These are phyloP conservation scores for Wilcoxina mikolae DNA, from an alignment of 495 filamentous ascomycete species.

Conservation along the genomic window DNA sequence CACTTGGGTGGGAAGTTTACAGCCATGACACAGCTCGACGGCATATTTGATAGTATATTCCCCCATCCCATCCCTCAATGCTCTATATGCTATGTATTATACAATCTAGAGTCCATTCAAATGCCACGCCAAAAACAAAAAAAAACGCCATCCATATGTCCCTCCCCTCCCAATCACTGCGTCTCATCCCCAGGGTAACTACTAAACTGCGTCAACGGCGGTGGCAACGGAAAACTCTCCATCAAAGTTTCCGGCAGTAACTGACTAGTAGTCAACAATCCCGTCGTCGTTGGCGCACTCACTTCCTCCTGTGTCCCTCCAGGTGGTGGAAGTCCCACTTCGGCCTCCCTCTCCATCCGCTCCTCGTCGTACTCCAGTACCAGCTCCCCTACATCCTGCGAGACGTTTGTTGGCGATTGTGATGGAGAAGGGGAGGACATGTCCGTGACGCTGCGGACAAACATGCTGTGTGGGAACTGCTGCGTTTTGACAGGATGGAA, in stretches of 20 bases:
- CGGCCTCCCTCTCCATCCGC: background rate
- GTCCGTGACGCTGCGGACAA: background rate
- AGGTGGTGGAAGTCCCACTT: no score
- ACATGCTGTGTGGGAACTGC: background rate
- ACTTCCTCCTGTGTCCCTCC: background rate
- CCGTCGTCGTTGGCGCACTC: background rate
- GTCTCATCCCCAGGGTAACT: slow-evolving; percentile 10
- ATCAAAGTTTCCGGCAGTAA: slow-evolving; percentile 23
- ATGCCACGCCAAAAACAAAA: background rate
- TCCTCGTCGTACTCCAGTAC: background rate
- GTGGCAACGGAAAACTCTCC: slow-evolving; percentile 27
- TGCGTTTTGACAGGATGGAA: background rate
- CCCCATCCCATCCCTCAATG: background rate
- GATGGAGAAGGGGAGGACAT: background rate
- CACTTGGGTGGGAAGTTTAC: no score
- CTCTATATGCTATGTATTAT: background rate
- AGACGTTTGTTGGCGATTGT: background rate
- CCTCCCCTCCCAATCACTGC: slow-evolving; percentile 5
- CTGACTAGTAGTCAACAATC: slow-evolving; percentile 17
- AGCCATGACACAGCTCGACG: no score
- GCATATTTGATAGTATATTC: no score
- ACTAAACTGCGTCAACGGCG: slow-evolving; percentile 16
- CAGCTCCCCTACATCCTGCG: background rate
- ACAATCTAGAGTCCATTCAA: background rate
- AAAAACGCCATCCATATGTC: background rate